Evolutionary conservation across 257 asterid genomes (phyloP), one percentile per base, ranked within the genome.

Genomic region (Lycium barbarum): DNA sequence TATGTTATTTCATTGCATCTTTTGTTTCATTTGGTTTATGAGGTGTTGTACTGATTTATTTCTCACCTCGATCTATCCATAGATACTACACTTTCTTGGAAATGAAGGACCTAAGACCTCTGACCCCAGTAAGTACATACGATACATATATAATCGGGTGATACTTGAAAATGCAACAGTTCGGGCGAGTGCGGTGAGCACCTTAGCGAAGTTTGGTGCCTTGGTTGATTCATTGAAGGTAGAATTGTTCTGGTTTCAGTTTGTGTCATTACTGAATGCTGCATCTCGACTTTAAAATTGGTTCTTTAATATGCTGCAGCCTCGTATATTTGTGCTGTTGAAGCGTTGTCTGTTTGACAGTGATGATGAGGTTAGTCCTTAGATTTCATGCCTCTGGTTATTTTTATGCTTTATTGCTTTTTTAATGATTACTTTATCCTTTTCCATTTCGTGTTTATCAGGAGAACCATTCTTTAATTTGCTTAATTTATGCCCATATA

Each of bases 61-160:
- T 78, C 63, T 76, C 82, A 76, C 63, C 26, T 53, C 3, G 14
- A 78, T 53, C 22, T 26, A 2, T 33, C 33, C 17, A 33, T 78
- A 95, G 99, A 94, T 95, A 84, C 95, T 95, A 73, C 97, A 95
- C 90, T 95, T 95, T 90, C 97, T 95, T 90, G 99, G 98, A 85
- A 94, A 92, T 87, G 97, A 95, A 90, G 99, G 99, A 68, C 99
- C 99, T 67, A 94, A 95, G 92, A 95, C 99, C 58, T 86, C 97
- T 22, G 99, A 95, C 84, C 99, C 99, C 1, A 93, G 98, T 90
- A 95, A 95, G 87, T 95, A 94, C 87, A 94, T 95, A 51, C 92
- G 98, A 49, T 94, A 95, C 88, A 95, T 95, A 36, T 95, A 95
- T 91, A 95, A 95, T 73, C 90, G 99, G 54, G 95, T 95, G 86